Evolutionary conservation across 2,329 filamentous ascomycete genomes (phyloP).

Genomic region (Penicillium sp.): DNA sequence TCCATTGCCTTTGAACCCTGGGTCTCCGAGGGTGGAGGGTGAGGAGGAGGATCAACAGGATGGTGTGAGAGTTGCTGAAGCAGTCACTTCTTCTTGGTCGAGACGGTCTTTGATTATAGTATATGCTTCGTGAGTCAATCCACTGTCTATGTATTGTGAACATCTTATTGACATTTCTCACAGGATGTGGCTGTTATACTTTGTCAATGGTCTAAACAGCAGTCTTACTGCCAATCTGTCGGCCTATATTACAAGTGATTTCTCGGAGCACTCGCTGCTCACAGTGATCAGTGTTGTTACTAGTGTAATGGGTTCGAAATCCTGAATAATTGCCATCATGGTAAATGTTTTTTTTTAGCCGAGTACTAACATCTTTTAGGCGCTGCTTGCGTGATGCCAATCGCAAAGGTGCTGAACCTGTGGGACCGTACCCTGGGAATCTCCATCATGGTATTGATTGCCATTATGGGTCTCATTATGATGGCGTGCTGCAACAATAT

Average conservation of each 20-base stretch:
- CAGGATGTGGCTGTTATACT: conserved; percentile 53
- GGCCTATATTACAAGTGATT: conserved; percentile 60
- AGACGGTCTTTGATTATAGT: conserved; percentile 46
- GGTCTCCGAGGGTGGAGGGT: background rate
- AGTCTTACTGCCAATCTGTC: conserved; percentile 49
- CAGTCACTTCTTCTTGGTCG: conserved; percentile 42
- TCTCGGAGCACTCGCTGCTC: conserved; percentile 60
- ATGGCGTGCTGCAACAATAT: conserved; percentile 67
- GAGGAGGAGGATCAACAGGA: conserved; percentile 27
- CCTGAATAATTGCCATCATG: background rate
- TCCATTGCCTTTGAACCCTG: background rate
- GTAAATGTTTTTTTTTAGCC: background rate
- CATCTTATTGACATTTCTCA: background rate
- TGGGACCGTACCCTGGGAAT: conserved; percentile 67
- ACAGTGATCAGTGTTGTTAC: conserved; percentile 62
- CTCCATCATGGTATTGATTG: conserved; percentile 54
- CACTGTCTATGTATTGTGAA: conserved; percentile 53
- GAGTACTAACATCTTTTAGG: background rate
- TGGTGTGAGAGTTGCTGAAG: conserved; percentile 34
- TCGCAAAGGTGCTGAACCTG: conserved; percentile 67
- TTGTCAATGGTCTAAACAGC: conserved; percentile 49
- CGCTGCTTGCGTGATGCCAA: conserved; percentile 60
- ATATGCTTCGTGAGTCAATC: conserved; percentile 60
- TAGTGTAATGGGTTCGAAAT: conserved; percentile 58
- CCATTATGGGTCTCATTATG: conserved; percentile 61